A percentile compares a stretch with the other conserved stretches of the same genome.
These are phyloP conservation scores for Hanseniaspora pseudoguilliermondii DNA, from an alignment of 805 yeast species.

Conservation along the genomic window DNA sequence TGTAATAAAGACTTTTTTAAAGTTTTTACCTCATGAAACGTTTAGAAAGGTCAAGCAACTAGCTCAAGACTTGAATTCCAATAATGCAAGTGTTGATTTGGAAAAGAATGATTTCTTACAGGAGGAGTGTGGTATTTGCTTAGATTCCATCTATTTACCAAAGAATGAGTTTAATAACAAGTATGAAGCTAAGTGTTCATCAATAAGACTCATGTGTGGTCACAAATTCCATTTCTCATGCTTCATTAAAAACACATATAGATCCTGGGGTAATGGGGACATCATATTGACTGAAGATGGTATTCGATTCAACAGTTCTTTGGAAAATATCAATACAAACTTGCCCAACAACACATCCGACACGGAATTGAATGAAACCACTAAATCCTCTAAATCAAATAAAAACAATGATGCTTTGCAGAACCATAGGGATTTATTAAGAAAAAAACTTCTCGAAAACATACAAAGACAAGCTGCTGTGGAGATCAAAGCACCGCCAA, in stretches of 20 bases:
- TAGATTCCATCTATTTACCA: background rate
- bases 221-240: background rate
- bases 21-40: background rate
- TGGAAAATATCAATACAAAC: background rate
- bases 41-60: background rate
- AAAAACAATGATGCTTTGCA: background rate
- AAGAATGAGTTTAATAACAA: background rate
- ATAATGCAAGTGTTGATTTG: background rate
- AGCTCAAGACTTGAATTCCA: background rate
- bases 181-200: background rate
- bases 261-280: background rate
- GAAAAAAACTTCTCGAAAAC: background rate
- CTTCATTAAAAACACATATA: background rate
- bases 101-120: background rate
- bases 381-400: background rate
- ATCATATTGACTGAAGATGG: background rate
- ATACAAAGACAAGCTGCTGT: background rate
- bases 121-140: conserved; percentile 2
- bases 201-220: background rate
- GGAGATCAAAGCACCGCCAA: background rate
- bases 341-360: background rate
- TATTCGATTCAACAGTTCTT: background rate
- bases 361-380: background rate
- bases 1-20: background rate
- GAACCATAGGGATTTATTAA: background rate